Evolutionary conservation across 169 alveolate species (phyloP).

Genomic region (Amoebophrya sp.): DNA sequence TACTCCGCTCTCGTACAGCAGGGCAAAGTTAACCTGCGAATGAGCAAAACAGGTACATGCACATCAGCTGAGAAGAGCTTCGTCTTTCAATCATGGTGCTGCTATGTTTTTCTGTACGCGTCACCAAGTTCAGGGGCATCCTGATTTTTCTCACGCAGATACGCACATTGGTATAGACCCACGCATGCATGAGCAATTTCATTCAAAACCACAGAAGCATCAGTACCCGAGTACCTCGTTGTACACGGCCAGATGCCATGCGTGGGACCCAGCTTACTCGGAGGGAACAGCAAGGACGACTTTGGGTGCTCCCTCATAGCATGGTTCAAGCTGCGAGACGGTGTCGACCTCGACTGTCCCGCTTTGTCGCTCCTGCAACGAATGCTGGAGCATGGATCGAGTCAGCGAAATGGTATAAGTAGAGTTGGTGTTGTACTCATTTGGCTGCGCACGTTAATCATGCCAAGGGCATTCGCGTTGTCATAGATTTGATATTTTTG

Average conservation of each 20-base stretch:
- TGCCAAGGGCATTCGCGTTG: no score
- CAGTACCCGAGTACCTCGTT: neutral
- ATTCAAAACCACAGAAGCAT: neutral
- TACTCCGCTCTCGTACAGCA: neutral
- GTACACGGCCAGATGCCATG: neutral
- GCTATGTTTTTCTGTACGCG: neutral
- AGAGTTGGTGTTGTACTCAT: no score
- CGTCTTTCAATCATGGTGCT: neutral
- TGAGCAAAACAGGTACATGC: neutral
- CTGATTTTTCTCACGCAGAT: no score
- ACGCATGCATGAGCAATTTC: no score
- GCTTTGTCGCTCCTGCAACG: neutral
- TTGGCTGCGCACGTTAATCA: no score
- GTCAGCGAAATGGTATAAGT: slow-evolving; percentile 15
- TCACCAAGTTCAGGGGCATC: no score
- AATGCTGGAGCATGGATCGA: neutral
- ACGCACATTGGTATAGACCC: no score
- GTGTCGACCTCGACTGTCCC: neutral
- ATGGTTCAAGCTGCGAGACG: neutral
- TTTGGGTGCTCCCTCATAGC: neutral
- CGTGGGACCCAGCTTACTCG: neutral
- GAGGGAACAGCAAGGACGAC: neutral
- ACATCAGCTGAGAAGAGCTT: no score
- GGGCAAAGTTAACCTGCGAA: neutral
- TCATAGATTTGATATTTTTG: no score